Evolutionary conservation across 129 eudicot genomes (phyloP).

Genomic region (Arctium lappa): DNA sequence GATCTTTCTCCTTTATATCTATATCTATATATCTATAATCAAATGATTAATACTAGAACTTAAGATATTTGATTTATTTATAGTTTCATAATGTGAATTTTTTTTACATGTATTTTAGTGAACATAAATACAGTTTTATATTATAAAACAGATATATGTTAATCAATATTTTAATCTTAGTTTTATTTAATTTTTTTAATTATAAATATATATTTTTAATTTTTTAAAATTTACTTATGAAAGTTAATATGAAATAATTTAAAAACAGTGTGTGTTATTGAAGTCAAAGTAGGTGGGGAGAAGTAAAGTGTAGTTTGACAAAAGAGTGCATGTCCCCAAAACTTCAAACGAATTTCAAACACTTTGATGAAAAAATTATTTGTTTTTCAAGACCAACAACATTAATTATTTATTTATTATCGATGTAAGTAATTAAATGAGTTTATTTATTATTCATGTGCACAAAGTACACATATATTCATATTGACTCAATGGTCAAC

Average conservation of each 20-base stretch:
- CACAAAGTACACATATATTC: neutral
- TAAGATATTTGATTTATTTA: no score
- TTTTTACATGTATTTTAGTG: no score
- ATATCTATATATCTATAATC: no score
- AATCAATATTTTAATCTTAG: no score
- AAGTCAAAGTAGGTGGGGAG: slow-evolving; percentile 18
- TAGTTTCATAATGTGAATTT: no score
- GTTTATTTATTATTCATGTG: neutral
- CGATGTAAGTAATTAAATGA: neutral
- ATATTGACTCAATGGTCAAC: slow-evolving; percentile 9
- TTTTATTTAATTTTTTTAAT: no score
- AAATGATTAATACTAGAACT: no score
- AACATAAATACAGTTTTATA: no score
- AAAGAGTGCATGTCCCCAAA: slow-evolving; percentile 16
- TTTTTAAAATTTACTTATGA: neutral
- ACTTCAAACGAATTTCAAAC: slow-evolving; percentile 10
- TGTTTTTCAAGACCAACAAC: slow-evolving; percentile 5
- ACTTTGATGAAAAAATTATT: neutral
- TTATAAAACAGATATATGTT: no score
- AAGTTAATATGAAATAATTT: neutral
- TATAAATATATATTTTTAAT: no score
- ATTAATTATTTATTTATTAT: neutral
- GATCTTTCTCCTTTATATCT: no score
- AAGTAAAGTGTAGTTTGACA: slow-evolving; percentile 17
- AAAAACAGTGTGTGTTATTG: neutral